A percentile compares a stretch with the other conserved stretches of the same genome.
Evolutionary conservation across 305 asterid genomes (phyloP).

Genomic region (Rubia peregrina): DNA sequence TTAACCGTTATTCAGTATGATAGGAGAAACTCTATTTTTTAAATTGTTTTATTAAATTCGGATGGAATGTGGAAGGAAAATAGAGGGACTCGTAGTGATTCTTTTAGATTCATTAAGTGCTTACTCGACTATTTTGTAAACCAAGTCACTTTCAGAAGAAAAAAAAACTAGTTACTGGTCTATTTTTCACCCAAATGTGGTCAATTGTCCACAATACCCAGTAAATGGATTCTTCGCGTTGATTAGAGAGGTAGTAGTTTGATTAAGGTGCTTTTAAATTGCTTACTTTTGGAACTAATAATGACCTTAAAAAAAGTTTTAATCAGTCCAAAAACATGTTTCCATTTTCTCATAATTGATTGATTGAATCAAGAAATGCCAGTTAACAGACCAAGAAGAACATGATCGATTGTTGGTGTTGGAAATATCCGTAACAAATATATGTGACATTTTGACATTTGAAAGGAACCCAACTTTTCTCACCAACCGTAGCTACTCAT

Average conservation of each 20-base stretch:
- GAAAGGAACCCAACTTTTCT: neutral
- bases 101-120: too few relatives aligned
- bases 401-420: neutral
- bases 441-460: constrained; percentile 7
- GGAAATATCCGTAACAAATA: neutral
- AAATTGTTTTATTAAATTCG: too few relatives aligned
- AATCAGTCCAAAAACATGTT: constrained; percentile 1
- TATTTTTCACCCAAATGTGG: neutral
- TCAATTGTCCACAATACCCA: neutral
- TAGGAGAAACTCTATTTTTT: too few relatives aligned
- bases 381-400: neutral
- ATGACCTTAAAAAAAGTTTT: neutral
- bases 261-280: neutral
- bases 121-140: neutral
- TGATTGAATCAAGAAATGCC: neutral
- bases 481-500: neutral
- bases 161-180: neutral
- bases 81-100: too few relatives aligned
- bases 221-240: neutral
- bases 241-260: neutral
- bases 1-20: too few relatives aligned
- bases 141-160: neutral
- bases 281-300: constrained; percentile 2
- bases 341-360: constrained; percentile 1
- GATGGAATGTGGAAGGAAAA: too few relatives aligned